A percentile compares a stretch with the other conserved stretches of the same genome.
Conservation (phyloP, 116 monocot species). For the Posidonia oceanica region DNA sequence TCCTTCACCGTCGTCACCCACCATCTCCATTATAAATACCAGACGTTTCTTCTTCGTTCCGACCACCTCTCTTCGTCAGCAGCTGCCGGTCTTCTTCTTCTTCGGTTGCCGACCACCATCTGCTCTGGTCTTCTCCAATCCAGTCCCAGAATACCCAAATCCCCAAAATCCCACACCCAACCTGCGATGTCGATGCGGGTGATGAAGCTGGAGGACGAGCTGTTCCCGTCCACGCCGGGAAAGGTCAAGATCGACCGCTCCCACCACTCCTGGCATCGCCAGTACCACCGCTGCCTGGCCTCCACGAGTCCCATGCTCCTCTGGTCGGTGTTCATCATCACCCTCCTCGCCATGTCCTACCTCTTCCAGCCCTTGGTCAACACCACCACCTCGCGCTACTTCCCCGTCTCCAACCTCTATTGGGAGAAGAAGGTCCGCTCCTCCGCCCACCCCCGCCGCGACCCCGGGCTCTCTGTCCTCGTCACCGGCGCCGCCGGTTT, state of each 20-base stretch:
- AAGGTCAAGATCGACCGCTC: slow-evolving; percentile 70
- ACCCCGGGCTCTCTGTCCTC: slow-evolving; percentile 27
- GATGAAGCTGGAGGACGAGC: slow-evolving; percentile 33
- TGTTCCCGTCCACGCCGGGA: slow-evolving; percentile 85
- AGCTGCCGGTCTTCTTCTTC: too few relatives aligned
- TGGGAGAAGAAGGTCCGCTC: slow-evolving; percentile 55
- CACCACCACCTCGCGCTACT: slow-evolving; percentile 31
- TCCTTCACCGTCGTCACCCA: too few relatives aligned
- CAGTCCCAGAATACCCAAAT: too few relatives aligned
- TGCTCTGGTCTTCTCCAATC: too few relatives aligned
- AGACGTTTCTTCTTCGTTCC: too few relatives aligned
- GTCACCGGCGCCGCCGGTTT: slow-evolving; percentile 49
- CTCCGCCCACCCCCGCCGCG: slow-evolving; percentile 28
- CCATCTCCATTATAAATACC: too few relatives aligned
- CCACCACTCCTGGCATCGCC: slow-evolving; percentile 32
- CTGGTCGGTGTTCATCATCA: slow-evolving; percentile 72
- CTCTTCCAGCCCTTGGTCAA: slow-evolving; percentile 56
- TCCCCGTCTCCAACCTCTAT: slow-evolving; percentile 35
- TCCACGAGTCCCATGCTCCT: slow-evolving; percentile 71
- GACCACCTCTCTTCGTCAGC: too few relatives aligned
- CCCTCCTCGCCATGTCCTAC: slow-evolving; percentile 64
- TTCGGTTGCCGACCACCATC: too few relatives aligned
- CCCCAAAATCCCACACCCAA: too few relatives aligned
- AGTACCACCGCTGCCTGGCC: slow-evolving; percentile 71
- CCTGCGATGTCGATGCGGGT: not conserved